Percentiles rank a stretch among this genome's conserved stretches.
These are phyloP conservation scores for Nematocida homosporus DNA, from an alignment of 371 early-diverging fungal genomes.

Conservation along the genomic window DNA sequence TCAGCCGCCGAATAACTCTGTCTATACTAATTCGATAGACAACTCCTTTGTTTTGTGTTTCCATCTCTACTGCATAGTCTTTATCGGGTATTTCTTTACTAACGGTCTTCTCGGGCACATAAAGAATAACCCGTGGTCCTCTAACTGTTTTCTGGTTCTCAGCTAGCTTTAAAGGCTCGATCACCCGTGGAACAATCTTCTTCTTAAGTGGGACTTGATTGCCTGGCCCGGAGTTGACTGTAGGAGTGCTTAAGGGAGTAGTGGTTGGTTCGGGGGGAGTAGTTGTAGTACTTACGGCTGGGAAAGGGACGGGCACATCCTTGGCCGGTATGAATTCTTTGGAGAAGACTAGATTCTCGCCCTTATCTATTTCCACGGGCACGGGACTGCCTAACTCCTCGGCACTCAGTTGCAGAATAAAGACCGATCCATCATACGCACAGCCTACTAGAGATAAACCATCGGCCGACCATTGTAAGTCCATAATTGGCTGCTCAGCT, in stretches of 20 bases:
- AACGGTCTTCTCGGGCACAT: background rate
- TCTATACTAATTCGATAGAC: constrained; percentile 49
- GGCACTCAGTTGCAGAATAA: constrained; percentile 71
- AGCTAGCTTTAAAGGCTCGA: constrained; percentile 21
- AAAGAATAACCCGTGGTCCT: constrained; percentile 28
- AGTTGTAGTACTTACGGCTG: background rate
- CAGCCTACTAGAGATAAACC: constrained; percentile 76
- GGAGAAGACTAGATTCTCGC: constrained; percentile 7
- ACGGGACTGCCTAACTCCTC: constrained; percentile 71
- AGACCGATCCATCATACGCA: constrained; percentile 83
- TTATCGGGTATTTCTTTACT: constrained; percentile 11
- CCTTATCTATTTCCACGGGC: constrained; percentile 7
- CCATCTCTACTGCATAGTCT: background rate
- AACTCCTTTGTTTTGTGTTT: constrained; percentile 18
- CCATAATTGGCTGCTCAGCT: constrained; percentile 77
- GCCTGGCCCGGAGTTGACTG: constrained; percentile 7
- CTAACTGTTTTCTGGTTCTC: background rate
- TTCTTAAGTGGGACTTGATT: constrained; percentile 12
- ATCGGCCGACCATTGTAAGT: constrained; percentile 79
- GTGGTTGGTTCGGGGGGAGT: constrained; percentile 5
- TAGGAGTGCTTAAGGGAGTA: background rate
- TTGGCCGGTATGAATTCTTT: constrained; percentile 10
- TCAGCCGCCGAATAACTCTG: constrained; percentile 25
- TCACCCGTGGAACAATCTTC: constrained; percentile 55
- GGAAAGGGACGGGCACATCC: constrained; percentile 1